Percentiles rank a stretch among this genome's conserved stretches.
phyloP scores from a whole-genome alignment of 1,284 basidiomycete species.

The Boletus austroedulis region DNA sequence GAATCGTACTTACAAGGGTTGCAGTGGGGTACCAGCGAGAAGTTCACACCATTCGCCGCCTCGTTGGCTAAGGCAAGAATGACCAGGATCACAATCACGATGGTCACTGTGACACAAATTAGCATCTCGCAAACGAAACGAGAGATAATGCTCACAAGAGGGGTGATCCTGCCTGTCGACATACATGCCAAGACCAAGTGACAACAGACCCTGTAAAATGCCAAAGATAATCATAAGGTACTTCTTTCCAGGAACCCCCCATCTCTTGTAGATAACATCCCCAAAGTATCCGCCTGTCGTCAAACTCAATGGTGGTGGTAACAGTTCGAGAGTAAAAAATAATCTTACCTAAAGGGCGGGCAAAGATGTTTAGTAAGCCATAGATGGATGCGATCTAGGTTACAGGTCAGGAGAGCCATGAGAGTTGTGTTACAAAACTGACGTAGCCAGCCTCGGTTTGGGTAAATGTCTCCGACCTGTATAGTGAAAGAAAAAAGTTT shows the following conservation, averaged over 20 bases:
- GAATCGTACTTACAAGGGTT: constrained; percentile 40
- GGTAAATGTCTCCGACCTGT: constrained; percentile 38
- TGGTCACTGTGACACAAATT: constrained; percentile 14
- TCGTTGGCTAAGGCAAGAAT: constrained; percentile 32
- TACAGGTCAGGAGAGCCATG: constrained; percentile 11
- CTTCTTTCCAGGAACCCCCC: constrained; percentile 52
- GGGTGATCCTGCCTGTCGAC: constrained; percentile 37
- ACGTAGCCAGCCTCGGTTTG: constrained; percentile 58
- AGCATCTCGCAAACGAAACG: background rate
- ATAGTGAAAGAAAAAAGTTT: constrained; percentile 45
- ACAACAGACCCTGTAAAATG: constrained; percentile 46
- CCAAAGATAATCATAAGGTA: constrained; percentile 47
- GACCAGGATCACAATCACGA: constrained; percentile 35
- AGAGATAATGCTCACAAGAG: constrained; percentile 18
- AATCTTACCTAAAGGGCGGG: constrained; percentile 42
- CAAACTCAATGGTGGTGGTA: background rate
- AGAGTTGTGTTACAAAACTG: constrained; percentile 12
- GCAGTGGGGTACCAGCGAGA: constrained; percentile 54
- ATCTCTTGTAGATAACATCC: constrained; percentile 48
- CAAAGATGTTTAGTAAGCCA: constrained; percentile 54
- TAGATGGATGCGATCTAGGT: constrained; percentile 41
- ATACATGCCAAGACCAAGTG: constrained; percentile 48
- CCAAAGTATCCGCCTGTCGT: constrained; percentile 48
- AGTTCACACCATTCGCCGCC: constrained; percentile 53
- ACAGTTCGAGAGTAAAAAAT: background rate